phyloP scores from a whole-genome alignment of 2,329 filamentous ascomycete genomes.

The Cephalotrichum gorgonifer region DNA sequence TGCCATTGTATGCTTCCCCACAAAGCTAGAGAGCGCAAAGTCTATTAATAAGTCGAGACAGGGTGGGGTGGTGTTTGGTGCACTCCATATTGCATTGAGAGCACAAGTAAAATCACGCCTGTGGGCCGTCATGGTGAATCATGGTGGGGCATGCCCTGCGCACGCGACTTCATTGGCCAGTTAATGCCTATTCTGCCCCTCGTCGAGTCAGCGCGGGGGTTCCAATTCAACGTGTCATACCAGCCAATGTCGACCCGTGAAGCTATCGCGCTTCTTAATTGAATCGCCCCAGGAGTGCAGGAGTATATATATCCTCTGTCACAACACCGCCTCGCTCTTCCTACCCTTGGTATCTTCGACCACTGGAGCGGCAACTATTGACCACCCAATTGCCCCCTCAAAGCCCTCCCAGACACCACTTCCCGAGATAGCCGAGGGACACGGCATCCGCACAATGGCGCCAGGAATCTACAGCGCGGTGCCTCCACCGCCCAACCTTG shows the following conservation, averaged over 20 bases:
- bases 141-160: not conserved
- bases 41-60: too few relatives aligned
- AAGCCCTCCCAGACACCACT: not conserved
- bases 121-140: not conserved
- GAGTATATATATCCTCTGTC: not conserved
- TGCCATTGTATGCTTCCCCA: too few relatives aligned
- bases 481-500: conserved; percentile 34
- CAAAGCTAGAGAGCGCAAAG: too few relatives aligned
- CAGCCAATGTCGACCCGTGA: not conserved
- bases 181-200: not conserved
- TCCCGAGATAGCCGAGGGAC: not conserved
- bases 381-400: not conserved
- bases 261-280: not conserved
- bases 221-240: not conserved
- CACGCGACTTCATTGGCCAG: not conserved
- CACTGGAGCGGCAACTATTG: not conserved
- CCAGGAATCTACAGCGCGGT: conserved; percentile 34
- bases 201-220: not conserved
- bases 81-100: too few relatives aligned
- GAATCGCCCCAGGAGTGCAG: not conserved
- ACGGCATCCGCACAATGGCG: not conserved
- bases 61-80: too few relatives aligned
- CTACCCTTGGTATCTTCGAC: not conserved
- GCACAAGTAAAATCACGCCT: too few relatives aligned
- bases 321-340: not conserved